Base-by-base conservation (phyloP, 192 early-diverging fungal genomes). In the Coemansia erecta region DNA sequence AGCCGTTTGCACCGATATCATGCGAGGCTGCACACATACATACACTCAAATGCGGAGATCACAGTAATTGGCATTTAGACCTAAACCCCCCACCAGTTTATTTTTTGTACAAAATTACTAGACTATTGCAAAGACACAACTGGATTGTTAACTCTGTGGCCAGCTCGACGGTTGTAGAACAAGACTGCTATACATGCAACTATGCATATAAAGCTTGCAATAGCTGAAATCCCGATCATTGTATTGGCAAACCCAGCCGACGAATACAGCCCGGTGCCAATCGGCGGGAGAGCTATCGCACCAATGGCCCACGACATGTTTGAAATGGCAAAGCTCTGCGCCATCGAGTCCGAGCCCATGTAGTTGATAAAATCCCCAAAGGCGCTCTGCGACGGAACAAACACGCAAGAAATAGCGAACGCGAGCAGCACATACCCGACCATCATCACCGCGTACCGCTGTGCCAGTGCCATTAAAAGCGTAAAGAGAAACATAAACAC, bases 281-380 rank as follows among this genome's bases (percentile, higher is more conserved):
- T 50, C 0, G 64, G 52, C 18, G 70, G 64, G 5, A 73, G 28
- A 10, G 60, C 64, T 19, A 66, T 60, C 0, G 64, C 64, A 26
- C 64, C 60, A 4, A 59, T 21, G 0, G 70, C 59, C 70, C 70
- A 73, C 0, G 70, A 59, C 14, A 57, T 39, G 17, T 49, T 44
- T 3, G 64, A 59, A 22, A 73, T 58, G 0, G 63, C 49, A 24
- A 62, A 73, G 17, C 64, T 56, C 15, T 50, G 58, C 5, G 64
- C 70, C 70, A 73, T 73, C 11, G 60, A 61, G 40, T 66, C 44
- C 1, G 42, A 11, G 24, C 50, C 50, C 8, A 61, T 33, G 33
- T 58, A 61, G 35, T 73, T 73, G 4, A 66, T 56, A 66, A 66
- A 58, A 23, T 73, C 70, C 10, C 70, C 70, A 49, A 59, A 73